A percentile compares a stretch with the other conserved stretches of the same genome.
These are phyloP conservation scores for Aureobasidium pullulans DNA, from an alignment of 2,329 filamentous ascomycete species.

Conservation along the genomic window DNA sequence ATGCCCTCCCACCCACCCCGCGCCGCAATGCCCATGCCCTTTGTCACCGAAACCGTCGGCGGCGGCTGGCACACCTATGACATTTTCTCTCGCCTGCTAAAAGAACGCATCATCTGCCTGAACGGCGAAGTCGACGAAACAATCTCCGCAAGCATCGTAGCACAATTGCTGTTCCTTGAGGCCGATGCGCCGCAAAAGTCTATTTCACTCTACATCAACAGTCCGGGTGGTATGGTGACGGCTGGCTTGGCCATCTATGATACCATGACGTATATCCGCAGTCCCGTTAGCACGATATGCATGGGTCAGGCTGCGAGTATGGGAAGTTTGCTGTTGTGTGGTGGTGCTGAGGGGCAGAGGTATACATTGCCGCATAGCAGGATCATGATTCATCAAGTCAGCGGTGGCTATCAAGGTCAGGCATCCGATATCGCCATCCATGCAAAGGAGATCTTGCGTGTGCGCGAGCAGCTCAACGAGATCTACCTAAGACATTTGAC, in stretches of 20 bases:
- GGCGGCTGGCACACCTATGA: constrained; percentile 46
- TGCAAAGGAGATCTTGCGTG: constrained; percentile 87
- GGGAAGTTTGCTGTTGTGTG: constrained; percentile 81
- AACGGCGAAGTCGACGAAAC: constrained; percentile 88
- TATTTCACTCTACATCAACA: constrained; percentile 97
- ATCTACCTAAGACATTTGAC: constrained; percentile 87
- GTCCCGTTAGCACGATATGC: constrained; percentile 89
- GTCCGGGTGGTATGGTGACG: constrained; percentile 84
- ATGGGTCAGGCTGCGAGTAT: constrained; percentile 92
- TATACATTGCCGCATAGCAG: constrained; percentile 88
- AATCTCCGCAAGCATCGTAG: constrained; percentile 87
- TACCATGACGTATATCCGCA: constrained; percentile 94
- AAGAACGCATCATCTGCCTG: constrained; percentile 85
- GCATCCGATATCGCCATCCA: constrained; percentile 88
- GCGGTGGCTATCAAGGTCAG: constrained; percentile 63
- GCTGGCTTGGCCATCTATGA: constrained; percentile 88
- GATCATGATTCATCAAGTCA: constrained; percentile 96
- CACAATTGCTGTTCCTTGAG: constrained; percentile 95
- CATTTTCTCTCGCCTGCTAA: constrained; percentile 41
- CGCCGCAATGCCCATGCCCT: constrained; percentile 41
- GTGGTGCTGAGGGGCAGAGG: constrained; percentile 75
- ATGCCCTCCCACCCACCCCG: constrained; percentile 23
- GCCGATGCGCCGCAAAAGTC: constrained; percentile 91
- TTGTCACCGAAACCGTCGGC: constrained; percentile 44
- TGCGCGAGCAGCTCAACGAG: constrained; percentile 76